Conservation (phyloP, 108 stramenopile genomes). For the Conticribra guillardii region DNA sequence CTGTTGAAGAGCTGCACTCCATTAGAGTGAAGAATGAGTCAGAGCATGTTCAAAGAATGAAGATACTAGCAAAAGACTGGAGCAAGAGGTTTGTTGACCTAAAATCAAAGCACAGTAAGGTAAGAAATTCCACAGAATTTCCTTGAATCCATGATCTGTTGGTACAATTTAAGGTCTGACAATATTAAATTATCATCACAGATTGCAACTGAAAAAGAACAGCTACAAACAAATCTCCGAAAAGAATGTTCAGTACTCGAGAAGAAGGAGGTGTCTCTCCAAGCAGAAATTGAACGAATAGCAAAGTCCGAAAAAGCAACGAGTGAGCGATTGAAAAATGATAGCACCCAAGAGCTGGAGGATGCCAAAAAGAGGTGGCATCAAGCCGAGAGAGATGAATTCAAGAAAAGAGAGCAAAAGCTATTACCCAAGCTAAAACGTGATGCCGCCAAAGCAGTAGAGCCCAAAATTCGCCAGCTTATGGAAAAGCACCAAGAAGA, state of each 20-base stretch:
- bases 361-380: constrained; percentile 22
- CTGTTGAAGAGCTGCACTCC: constrained; percentile 23
- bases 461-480: constrained; percentile 26
- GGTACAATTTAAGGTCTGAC: background rate
- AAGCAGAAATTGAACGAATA: constrained; percentile 7
- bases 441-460: constrained; percentile 41
- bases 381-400: constrained; percentile 34
- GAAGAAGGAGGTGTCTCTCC: constrained; percentile 18
- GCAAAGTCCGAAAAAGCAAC: constrained; percentile 15
- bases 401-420: constrained; percentile 27
- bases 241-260: constrained; percentile 10
- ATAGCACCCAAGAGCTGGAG: constrained; percentile 28
- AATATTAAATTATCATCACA: background rate
- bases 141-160: background rate
- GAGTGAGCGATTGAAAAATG: constrained; percentile 20
- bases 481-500: constrained; percentile 36
- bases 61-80: constrained; percentile 22
- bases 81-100: constrained; percentile 8
- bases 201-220: constrained; percentile 10
- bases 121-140: background rate
- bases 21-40: constrained; percentile 25
- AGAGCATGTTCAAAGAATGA: constrained; percentile 31
- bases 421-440: constrained; percentile 36
- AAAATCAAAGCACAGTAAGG: constrained; percentile 29
- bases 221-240: constrained; percentile 4